These are phyloP conservation scores for Phellinidium pouzarii DNA, from an alignment of 1,284 basidiomycete genomes.

Conservation along the genomic window DNA sequence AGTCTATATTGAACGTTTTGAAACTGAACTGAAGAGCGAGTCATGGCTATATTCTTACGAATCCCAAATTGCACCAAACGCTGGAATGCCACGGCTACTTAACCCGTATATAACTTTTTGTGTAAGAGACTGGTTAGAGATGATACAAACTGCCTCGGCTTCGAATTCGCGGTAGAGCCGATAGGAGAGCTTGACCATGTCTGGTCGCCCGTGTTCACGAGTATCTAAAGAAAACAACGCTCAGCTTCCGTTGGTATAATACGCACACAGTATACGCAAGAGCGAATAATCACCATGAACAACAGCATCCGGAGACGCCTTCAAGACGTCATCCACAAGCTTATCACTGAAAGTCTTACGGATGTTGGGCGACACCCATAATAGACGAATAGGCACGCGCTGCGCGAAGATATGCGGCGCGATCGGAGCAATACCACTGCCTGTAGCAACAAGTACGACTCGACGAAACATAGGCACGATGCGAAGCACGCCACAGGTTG, in stretches of 20 bases:
- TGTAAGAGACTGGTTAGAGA: conserved; percentile 33
- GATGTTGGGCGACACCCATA: conserved; percentile 34
- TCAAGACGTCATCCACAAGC: conserved; percentile 29
- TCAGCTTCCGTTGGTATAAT: background rate
- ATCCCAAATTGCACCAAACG: conserved; percentile 37
- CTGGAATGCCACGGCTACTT: conserved; percentile 33
- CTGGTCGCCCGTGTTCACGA: conserved; percentile 30
- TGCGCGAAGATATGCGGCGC: conserved; percentile 30
- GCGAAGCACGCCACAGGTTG: conserved; percentile 31
- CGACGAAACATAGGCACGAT: conserved; percentile 32
- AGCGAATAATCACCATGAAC: conserved; percentile 21
- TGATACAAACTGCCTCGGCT: conserved; percentile 34
- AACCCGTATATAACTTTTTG: conserved; percentile 33
- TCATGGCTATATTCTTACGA: too few relatives aligned
- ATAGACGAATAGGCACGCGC: conserved; percentile 29
- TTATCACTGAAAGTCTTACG: conserved; percentile 31
- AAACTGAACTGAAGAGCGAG: too few relatives aligned
- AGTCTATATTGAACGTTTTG: too few relatives aligned
- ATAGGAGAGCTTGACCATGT: conserved; percentile 25
- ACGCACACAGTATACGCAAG: background rate
- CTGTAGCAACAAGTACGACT: conserved; percentile 34
- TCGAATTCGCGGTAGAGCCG: conserved; percentile 23
- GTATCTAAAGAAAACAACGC: conserved; percentile 22
- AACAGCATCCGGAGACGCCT: conserved; percentile 31
- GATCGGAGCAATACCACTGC: conserved; percentile 33